phyloP scores from a whole-genome alignment of 306 rosid species.

The Boehmeria nivea region DNA sequence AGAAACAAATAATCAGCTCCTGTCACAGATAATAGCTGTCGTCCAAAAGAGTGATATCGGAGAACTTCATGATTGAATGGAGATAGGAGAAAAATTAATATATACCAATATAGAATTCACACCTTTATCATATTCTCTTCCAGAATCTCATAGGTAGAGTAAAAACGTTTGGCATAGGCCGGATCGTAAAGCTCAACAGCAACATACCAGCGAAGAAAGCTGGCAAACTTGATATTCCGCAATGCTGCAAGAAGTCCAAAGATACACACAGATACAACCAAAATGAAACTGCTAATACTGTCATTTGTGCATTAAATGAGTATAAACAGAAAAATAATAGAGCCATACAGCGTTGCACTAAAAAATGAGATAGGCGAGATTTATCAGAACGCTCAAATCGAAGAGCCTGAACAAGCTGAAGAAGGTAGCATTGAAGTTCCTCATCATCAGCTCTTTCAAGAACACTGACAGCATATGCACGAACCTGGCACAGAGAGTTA shows the following conservation, averaged over 20 bases:
- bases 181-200: conserved; percentile 97
- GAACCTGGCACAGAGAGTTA: conserved; percentile 54
- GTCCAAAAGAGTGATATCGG: background rate
- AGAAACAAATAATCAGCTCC: too few species aligned
- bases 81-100: background rate
- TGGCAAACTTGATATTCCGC: conserved; percentile 83
- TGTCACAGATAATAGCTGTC: background rate
- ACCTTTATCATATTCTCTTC: conserved; percentile 99
- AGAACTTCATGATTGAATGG: background rate
- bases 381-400: conserved; percentile 96
- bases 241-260: conserved; percentile 56
- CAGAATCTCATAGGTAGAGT: conserved; percentile 78
- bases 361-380: conserved; percentile 86
- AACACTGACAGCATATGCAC: conserved; percentile 98
- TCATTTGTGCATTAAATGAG: background rate
- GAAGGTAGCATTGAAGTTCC: conserved; percentile 94
- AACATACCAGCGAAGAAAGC: conserved; percentile 99
- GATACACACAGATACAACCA: conserved; percentile 25
- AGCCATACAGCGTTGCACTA: conserved; percentile 82
- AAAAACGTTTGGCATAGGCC: conserved; percentile 87
- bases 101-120: conserved; percentile 21
- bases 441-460: conserved; percentile 99
- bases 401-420: conserved; percentile 98
- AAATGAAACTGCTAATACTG: conserved; percentile 17
- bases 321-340: background rate